A percentile compares a stretch with the other conserved stretches of the same genome.
Evolutionary conservation across 345 rosid species (phyloP).

Genomic region (Erodium maritimum): DNA sequence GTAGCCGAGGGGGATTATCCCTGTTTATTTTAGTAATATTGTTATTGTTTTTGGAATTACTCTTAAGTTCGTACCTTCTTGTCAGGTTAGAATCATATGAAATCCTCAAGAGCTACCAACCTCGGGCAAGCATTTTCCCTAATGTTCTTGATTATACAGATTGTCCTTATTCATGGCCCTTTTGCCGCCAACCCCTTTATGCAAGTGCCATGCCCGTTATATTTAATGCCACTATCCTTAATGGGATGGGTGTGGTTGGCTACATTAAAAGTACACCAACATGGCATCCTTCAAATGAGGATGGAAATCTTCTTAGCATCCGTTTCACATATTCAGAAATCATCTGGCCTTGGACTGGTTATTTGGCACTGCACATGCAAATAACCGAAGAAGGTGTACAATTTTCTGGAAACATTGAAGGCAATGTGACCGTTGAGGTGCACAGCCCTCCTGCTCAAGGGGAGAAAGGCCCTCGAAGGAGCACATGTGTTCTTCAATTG

Average conservation of each 20-base stretch:
- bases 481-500: conserved; percentile 70
- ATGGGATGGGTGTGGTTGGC: conserved; percentile 97
- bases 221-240: conserved; percentile 77
- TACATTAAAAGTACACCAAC: conserved; percentile 67
- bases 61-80: conserved; percentile 26
- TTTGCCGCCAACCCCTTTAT: conserved; percentile 91
- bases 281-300: conserved; percentile 83
- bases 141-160: conserved; percentile 65
- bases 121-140: conserved; percentile 95
- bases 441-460: conserved; percentile 74
- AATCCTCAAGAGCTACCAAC: conserved; percentile 76
- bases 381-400: conserved; percentile 91
- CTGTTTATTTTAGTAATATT: neutral
- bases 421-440: conserved; percentile 58
- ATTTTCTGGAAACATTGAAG: conserved; percentile 74
- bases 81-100: conserved; percentile 96
- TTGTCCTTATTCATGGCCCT: conserved; percentile 99
- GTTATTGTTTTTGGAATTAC: conserved; percentile 5
- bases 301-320: conserved; percentile 79
- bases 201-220: conserved; percentile 95
- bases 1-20: no score
- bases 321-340: conserved; percentile 71
- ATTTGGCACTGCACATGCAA: conserved; percentile 92
- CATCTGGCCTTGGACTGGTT: conserved; percentile 99
- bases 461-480: conserved; percentile 44